Percentiles rank a stretch among this genome's conserved stretches.
phyloP scores from a whole-genome alignment of 139 green algal genomes.

The Nannochloris sp. region DNA sequence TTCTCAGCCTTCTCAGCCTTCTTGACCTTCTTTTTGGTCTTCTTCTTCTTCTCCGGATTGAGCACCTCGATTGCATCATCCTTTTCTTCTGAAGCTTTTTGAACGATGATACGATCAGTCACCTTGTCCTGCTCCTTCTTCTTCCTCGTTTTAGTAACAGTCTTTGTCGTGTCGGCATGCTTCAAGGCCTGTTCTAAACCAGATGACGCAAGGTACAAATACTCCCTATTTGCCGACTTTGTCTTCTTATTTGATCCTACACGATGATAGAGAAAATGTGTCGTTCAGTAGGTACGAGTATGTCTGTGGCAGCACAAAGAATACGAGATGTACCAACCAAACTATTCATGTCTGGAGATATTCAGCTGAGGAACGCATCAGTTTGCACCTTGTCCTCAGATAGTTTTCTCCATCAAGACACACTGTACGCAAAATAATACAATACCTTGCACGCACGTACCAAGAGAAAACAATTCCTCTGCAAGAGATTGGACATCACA shows the following conservation, averaged over 20 bases:
- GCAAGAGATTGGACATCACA: conserved; percentile 38
- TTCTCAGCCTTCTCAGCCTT: not conserved
- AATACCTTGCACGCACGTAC: conserved; percentile 9
- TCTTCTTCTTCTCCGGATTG: not conserved
- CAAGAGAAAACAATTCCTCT: conserved; percentile 49
- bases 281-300: conserved; percentile 26
- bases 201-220: conserved; percentile 47
- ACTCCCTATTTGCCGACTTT: conserved; percentile 46
- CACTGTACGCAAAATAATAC: not conserved
- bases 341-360: conserved; percentile 21
- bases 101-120: not conserved
- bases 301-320: not conserved
- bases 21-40: conserved; percentile 4
- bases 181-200: conserved; percentile 41
- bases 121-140: not conserved
- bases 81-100: not conserved
- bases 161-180: conserved; percentile 15
- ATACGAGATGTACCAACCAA: conserved; percentile 17
- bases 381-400: conserved; percentile 7
- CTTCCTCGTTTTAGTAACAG: conserved; percentile 5
- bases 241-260: conserved; percentile 33
- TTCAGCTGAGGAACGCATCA: conserved; percentile 17
- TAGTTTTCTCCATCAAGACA: conserved; percentile 27
- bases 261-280: not conserved
- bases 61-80: not conserved